A percentile compares a stretch with the other conserved stretches of the same genome.
Conservation (phyloP, 345 rosid genomes). For the Pugionium cornutum region DNA sequence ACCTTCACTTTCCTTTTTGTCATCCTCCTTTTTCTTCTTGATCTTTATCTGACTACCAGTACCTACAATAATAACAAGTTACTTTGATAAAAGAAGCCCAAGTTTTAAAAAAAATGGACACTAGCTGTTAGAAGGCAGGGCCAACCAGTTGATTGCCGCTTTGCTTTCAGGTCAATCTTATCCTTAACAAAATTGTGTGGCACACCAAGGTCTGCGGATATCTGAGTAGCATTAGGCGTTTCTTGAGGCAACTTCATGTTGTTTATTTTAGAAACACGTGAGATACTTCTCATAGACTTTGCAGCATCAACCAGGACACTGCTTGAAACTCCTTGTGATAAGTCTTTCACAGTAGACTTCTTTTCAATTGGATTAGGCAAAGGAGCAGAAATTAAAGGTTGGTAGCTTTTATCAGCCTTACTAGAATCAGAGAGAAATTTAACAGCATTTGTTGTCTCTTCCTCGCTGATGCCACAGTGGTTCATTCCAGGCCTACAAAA, state of each 20-base stretch:
- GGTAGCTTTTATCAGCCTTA: slow-evolving; percentile 26
- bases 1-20: slow-evolving; percentile 39
- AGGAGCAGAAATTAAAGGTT: slow-evolving; percentile 26
- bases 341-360: slow-evolving; percentile 19
- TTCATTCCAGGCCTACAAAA: slow-evolving; percentile 43
- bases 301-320: slow-evolving; percentile 35
- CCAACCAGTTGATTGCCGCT: slow-evolving; percentile 28
- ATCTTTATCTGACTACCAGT: slow-evolving; percentile 41
- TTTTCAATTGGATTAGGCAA: slow-evolving; percentile 25
- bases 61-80: slow-evolving; percentile 40
- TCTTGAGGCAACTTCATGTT: slow-evolving; percentile 18
- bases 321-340: slow-evolving; percentile 25
- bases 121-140: slow-evolving; percentile 6
- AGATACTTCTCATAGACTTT: slow-evolving; percentile 40
- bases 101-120: slow-evolving; percentile 11
- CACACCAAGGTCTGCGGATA: slow-evolving; percentile 22
- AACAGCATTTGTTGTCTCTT: slow-evolving; percentile 31
- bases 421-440: slow-evolving; percentile 2
- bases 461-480: slow-evolving; percentile 38
- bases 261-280: slow-evolving; percentile 37
- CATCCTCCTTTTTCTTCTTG: slow-evolving; percentile 52
- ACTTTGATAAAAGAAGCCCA: neutral
- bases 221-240: slow-evolving; percentile 27
- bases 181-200: slow-evolving; percentile 8
- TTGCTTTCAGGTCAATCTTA: slow-evolving; percentile 28